Base-by-base conservation (phyloP, 1,284 basidiomycete genomes). In the Moniliella sp. region DNA sequence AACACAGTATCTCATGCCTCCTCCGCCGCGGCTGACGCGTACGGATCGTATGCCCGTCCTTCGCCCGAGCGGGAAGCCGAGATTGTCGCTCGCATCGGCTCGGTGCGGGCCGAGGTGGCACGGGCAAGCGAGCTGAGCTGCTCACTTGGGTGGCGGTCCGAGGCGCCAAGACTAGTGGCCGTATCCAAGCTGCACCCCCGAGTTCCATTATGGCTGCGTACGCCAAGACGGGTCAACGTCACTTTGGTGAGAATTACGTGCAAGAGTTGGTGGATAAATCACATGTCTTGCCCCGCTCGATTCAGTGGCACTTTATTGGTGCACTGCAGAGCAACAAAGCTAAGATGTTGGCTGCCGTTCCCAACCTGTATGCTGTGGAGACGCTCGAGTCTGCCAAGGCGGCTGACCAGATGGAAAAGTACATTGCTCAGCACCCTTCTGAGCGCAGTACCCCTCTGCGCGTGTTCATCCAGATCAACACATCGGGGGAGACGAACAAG, bases 241-340 rank as follows among this genome's bases (percentile, higher is more conserved):
- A 91, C 58, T 97, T 94, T 59, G 88, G 91, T 8, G 88, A 97
- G 64, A 97, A 97, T 61, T 97, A 94, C 57, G 83, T 86, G 4
- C 79, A 91, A 48, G 88, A 94, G 57, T 62, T 97, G 42, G 75
- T 75, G n/a, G 80, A 84, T 28, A 97, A 59, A 35, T 48, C 56
- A 25, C 43, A 45, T 15, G 56, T 57, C 1, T 41, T 59, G 10
- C 56, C 56, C 2, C 25, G 32, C 4, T 40, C 46, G 34, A 40
- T 47, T 48, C 68, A 75, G 42, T 97, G 91, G 91, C 88, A 94
- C 63, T 94, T 93, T 59, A 88, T 97, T 45, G 88, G 88, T 4
- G 73, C 76, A 1, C 65, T 97, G 15, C 88, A 97, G 61, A 82
- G 79, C 21, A 97, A 94, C 65, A 97, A 97, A 62, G 74, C 77